phyloP scores from a whole-genome alignment of 371 early-diverging fungal species.

The Actinomortierella ambigua region DNA sequence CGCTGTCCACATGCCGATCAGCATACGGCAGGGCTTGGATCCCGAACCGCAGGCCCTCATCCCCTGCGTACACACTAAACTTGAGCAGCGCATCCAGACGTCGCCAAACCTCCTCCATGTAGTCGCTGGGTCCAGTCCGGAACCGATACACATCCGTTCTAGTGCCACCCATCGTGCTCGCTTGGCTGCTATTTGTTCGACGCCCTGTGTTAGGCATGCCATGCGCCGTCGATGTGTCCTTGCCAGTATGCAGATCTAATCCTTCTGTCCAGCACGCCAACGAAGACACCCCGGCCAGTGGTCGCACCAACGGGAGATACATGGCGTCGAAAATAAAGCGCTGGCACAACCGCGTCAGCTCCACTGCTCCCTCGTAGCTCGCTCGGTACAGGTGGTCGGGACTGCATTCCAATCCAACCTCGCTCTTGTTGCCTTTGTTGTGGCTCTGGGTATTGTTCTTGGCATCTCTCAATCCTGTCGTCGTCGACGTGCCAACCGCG shows the following conservation, averaged over 20 bases:
- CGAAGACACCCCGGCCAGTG: conserved; percentile 49
- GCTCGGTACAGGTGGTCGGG: conserved; percentile 31
- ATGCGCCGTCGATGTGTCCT: conserved; percentile 6
- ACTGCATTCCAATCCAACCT: conserved; percentile 31
- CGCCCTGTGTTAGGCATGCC: conserved; percentile 12
- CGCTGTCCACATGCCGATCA: conserved; percentile 27
- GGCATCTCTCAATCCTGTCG: too few relatives aligned
- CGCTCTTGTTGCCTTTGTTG: conserved; percentile 9
- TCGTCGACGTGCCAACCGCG: too few relatives aligned
- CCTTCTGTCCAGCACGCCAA: conserved; percentile 53
- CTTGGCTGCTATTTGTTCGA: conserved; percentile 14
- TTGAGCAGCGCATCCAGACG: conserved; percentile 69
- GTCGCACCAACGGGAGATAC: conserved; percentile 54
- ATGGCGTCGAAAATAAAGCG: conserved; percentile 64
- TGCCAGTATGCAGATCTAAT: conserved; percentile 11
- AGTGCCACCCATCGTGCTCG: conserved; percentile 37
- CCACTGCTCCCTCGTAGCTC: conserved; percentile 31
- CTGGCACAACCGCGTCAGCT: conserved; percentile 56
- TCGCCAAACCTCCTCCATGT: conserved; percentile 73
- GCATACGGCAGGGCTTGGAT: conserved; percentile 64
- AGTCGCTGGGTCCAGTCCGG: conserved; percentile 56
- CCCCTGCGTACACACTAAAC: conserved; percentile 68
- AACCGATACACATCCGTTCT: conserved; percentile 43
- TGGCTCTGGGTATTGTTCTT: conserved; percentile 1
- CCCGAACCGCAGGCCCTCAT: conserved; percentile 58